phyloP scores from a whole-genome alignment of 345 rosid genomes.

The Citropsis articulata region DNA sequence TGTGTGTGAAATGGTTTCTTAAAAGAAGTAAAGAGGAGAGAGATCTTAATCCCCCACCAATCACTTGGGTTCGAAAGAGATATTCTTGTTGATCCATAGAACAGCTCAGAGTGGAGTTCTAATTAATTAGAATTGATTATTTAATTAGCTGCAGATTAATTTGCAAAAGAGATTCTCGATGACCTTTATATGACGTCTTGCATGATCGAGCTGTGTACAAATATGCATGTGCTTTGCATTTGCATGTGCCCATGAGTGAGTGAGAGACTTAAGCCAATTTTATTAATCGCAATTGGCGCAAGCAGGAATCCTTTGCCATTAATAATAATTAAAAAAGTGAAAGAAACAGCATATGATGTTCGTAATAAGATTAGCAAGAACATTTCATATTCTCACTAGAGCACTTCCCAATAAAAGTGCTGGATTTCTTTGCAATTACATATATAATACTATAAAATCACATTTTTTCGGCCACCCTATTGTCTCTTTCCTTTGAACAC shows the following conservation, averaged over 20 bases:
- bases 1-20: too few species aligned
- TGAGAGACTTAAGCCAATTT: not conserved
- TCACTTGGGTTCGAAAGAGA: not conserved
- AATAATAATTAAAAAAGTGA: not conserved
- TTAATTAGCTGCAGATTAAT: not conserved
- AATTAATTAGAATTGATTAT: not conserved
- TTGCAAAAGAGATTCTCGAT: not conserved
- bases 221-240: slow-evolving; percentile 5
- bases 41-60: not conserved
- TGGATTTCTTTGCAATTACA: slow-evolving; percentile 17
- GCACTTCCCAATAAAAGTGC: slow-evolving; percentile 28
- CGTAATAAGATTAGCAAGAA: slow-evolving; percentile 12
- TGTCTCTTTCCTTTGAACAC: not conserved
- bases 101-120: not conserved
- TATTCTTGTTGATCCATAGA: too few species aligned
- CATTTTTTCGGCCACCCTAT: not conserved
- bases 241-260: slow-evolving; percentile 4
- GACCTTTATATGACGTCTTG: not conserved
- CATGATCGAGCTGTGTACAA: not conserved
- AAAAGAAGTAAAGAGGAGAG: too few species aligned
- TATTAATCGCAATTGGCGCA: too few species aligned
- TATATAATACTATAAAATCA: not conserved
- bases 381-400: slow-evolving; percentile 22
- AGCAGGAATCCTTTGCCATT: not conserved
- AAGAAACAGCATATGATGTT: slow-evolving; percentile 5